A percentile compares a stretch with the other conserved stretches of the same genome.
phyloP scores from a whole-genome alignment of 106 monocot species.

The Alisma plantagoaquatica region DNA sequence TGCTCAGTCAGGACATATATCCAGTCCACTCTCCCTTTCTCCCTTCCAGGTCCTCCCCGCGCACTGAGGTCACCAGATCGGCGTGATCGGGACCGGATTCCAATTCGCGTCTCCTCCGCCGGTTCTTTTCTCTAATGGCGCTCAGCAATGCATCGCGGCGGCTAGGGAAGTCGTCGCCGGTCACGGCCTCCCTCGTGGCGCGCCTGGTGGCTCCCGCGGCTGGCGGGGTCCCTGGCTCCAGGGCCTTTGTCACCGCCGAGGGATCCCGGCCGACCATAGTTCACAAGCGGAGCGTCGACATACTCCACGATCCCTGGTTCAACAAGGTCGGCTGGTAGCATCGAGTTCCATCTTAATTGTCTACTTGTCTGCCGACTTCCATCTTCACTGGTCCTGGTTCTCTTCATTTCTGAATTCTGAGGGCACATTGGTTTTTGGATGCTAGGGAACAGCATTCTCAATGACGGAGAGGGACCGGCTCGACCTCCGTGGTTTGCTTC shows the following conservation, averaged over 20 bases:
- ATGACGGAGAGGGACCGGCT: constrained; percentile 92
- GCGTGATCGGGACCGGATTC: too few species aligned
- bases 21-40: too few species aligned
- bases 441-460: constrained; percentile 82
- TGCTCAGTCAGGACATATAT: too few species aligned
- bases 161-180: too few species aligned
- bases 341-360: not conserved
- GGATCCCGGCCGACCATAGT: constrained; percentile 73
- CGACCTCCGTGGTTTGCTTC: constrained; percentile 90
- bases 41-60: too few species aligned
- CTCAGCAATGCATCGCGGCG: not conserved
- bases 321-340: constrained; percentile 45
- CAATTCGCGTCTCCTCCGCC: not conserved
- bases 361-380: not conserved
- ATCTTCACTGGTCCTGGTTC: not conserved
- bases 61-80: too few species aligned
- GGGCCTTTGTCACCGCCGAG: constrained; percentile 54
- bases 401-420: not conserved
- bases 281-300: constrained; percentile 86
- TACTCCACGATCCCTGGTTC: constrained; percentile 97
- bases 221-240: constrained; percentile 2
- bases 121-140: not conserved
- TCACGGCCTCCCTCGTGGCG: constrained; percentile 12
- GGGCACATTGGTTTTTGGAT: too few species aligned
- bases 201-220: constrained; percentile 5